phyloP scores from a whole-genome alignment of 495 filamentous ascomycete species.

The Aspergillus panamensis region DNA sequence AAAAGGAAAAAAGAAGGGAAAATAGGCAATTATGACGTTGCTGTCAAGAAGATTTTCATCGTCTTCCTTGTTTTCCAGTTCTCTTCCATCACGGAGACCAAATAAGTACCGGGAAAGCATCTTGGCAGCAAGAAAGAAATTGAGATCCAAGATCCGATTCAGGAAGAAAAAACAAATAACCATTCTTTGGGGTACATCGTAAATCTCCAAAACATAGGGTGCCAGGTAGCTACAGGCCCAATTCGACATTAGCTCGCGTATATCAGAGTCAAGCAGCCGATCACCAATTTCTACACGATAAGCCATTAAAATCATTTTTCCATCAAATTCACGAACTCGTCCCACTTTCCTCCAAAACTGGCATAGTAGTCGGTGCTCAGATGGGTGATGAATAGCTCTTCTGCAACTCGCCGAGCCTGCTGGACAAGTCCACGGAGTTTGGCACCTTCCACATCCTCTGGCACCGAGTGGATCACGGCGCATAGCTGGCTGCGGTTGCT shows the following conservation, averaged over 20 bases:
- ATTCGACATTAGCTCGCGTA: neutral
- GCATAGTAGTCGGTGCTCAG: conserved; percentile 44
- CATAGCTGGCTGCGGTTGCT: conserved; percentile 35
- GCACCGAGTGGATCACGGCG: conserved; percentile 45
- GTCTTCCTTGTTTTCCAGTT: neutral
- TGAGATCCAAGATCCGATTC: conserved; percentile 8
- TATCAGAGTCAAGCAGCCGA: neutral
- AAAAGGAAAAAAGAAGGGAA: neutral
- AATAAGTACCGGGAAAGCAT: conserved; percentile 2
- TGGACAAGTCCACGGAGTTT: conserved; percentile 35
- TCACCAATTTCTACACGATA: neutral
- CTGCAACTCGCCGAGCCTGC: conserved; percentile 34
- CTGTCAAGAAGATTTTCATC: neutral
- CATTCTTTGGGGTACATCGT: neutral
- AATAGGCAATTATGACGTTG: neutral
- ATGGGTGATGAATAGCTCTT: conserved; percentile 46
- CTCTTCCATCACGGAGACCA: conserved; percentile 1
- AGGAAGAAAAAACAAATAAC: conserved; percentile 1
- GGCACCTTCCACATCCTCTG: conserved; percentile 29
- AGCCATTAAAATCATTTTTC: conserved; percentile 20
- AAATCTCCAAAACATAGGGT: neutral
- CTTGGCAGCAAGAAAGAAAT: conserved; percentile 1
- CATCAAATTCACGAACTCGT: conserved; percentile 42
- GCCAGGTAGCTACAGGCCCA: conserved; percentile 1
- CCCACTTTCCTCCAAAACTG: conserved; percentile 41